These are phyloP conservation scores for Trametes versicolor DNA, from an alignment of 1,284 basidiomycete genomes.

Conservation along the genomic window DNA sequence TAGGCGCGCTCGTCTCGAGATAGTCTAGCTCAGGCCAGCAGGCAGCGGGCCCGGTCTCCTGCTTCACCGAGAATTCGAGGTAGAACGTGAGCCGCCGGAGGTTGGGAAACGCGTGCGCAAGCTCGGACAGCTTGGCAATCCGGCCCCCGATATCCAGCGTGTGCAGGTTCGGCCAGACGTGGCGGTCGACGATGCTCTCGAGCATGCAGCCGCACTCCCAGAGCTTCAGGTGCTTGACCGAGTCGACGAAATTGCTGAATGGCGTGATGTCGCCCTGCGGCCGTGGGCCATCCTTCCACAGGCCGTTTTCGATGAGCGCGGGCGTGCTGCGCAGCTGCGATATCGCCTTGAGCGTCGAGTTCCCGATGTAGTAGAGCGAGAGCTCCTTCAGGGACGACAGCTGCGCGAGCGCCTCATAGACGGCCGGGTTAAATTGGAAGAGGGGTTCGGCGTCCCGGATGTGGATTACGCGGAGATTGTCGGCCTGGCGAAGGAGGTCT, in stretches of 20 bases:
- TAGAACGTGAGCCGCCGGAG: slow-evolving; percentile 38
- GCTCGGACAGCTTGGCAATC: slow-evolving; percentile 35
- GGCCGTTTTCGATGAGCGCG: slow-evolving; percentile 35
- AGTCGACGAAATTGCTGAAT: slow-evolving; percentile 33
- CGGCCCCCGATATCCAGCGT: slow-evolving; percentile 38
- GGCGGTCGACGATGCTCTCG: slow-evolving; percentile 34
- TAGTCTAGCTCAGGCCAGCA: slow-evolving; percentile 38
- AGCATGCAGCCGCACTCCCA: slow-evolving; percentile 40
- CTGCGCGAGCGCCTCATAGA: slow-evolving; percentile 34
- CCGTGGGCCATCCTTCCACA: slow-evolving; percentile 40
- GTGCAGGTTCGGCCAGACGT: slow-evolving; percentile 35
- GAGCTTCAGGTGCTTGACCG: slow-evolving; percentile 34
- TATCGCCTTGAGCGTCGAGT: slow-evolving; percentile 37
- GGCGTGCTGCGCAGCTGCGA: slow-evolving; percentile 34
- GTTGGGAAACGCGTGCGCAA: slow-evolving; percentile 38
- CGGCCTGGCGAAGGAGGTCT: slow-evolving; percentile 31
- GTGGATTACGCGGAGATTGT: slow-evolving; percentile 35
- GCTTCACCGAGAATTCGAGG: slow-evolving; percentile 38
- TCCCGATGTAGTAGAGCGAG: slow-evolving; percentile 38
- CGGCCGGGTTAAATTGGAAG: slow-evolving; percentile 34
- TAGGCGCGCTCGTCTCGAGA: slow-evolving; percentile 36
- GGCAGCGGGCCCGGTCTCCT: slow-evolving; percentile 33
- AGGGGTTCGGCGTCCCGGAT: slow-evolving; percentile 39
- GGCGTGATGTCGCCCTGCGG: slow-evolving; percentile 37
- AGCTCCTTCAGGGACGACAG: slow-evolving; percentile 33